Base-by-base conservation (phyloP, 805 yeast genomes). In the Metschnikowia corniflorae region DNA sequence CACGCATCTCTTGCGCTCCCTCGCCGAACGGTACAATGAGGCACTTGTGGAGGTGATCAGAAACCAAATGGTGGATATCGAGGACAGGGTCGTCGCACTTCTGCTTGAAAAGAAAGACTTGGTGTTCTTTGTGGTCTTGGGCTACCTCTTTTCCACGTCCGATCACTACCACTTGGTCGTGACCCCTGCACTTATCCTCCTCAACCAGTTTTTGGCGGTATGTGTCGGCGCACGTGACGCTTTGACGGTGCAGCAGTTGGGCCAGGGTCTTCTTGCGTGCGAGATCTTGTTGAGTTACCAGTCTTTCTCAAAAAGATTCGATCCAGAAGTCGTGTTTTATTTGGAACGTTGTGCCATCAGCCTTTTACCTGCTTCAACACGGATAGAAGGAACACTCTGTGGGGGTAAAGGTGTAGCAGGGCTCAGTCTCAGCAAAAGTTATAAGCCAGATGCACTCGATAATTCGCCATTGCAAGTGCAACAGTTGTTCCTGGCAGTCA, bases 131-230 rank as follows among this genome's bases (percentile, higher is more conserved):
- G 69, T 79, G 0, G 50, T 87, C 5, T 70, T 89, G 39, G 97
- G 97, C 6, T 68, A 73, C 36, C 56, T 88, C 4, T 93, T 84
- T 55, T 89, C 98, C 0, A 87, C 97, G 1, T 93, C 98, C 0
- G 99, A 93, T 67, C 89, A 87, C 55, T 91, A 85, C 61, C 98
- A 93, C 67, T 70, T 88, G 41, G 83, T 93, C 8, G 89, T 81
- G 4, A 89, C 96, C 0, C 96, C 97, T 3, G 73, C 91, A 2
- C 65, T 77, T 20, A 73, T 93, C 22, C 61, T 86, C 26, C 77
- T 87, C 68, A 75, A 82, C 32, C 91, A 86, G 58, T 67, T 77
- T 10, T 62, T 91, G 37, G 49, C 59, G 5, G 43, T 38, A 6
- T 49, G 60, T 17, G 46, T 50, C 14, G 52, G 55, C 5, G 55